Evolutionary conservation across 768 basidiomycete species (phyloP), one percentile per base, ranked within the genome.

Genomic region (Chalciporus pseudorubinellus): DNA sequence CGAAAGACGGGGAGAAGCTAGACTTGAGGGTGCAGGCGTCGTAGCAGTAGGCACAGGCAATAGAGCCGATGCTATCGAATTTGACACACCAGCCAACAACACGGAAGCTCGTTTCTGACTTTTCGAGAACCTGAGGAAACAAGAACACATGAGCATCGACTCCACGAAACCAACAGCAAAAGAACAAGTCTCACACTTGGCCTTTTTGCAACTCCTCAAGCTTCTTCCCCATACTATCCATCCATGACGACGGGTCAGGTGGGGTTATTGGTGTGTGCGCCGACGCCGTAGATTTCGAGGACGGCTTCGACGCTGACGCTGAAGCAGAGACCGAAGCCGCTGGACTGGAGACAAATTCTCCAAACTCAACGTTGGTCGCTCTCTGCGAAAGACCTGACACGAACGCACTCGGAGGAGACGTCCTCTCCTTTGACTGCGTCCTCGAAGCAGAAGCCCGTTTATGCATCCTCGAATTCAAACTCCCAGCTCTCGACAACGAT

Each of bases 91-190:
- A 0, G 83, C 78, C 47, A 89, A 62, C 26, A 89, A 74, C 1
- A 79, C 57, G 0, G 86, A 85, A 0, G 86, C 86, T 19, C 85
- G 82, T 67, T 85, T 87, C 52, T 84, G 84, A 59, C 72, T 75
- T 58, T 83, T 86, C 16, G 81, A 72, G 60, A 88, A 78, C n/a
- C 87, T 89, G 53, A 10, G 18, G 8, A 18, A 34, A 31, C 8
- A 31, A 45, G 31, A 5, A 45, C 11, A 39, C n/a, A 7, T 31
- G 12, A 31, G 31, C 8, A 31, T n/a, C 6, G 12, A 14, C 10
- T 31, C 10, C 34, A n/a, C n/a, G n/a, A 36, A 36, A n/a, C 14
- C 29, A 31, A n/a, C 16, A 16, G 16, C 6, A 4, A 3, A 7
- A 11, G 16, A 42, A 7, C 33, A 33, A 47, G 39, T 6, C 81